Evolutionary conservation across 371 early-diverging fungal species (phyloP).

Genomic region (Rhizopus arrhizus): DNA sequence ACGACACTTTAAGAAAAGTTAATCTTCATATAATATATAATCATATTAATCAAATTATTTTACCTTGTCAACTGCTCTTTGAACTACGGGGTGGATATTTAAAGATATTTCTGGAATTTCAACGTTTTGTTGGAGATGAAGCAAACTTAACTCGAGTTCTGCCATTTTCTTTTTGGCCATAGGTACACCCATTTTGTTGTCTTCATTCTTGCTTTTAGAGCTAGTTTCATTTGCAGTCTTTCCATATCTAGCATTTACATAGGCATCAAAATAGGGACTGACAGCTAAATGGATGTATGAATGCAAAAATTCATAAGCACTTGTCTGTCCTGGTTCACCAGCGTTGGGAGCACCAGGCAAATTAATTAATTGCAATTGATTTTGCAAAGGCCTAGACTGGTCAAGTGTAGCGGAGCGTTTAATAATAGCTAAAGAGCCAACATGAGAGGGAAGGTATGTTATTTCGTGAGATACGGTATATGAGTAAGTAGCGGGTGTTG

Average conservation of each 20-base stretch:
- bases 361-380: slow-evolving; percentile 89
- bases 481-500: slow-evolving; percentile 43
- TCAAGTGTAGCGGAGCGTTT: slow-evolving; percentile 83
- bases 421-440: slow-evolving; percentile 86
- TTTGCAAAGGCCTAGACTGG: slow-evolving; percentile 69
- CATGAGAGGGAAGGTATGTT: slow-evolving; percentile 72
- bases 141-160: slow-evolving; percentile 92
- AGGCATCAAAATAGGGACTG: slow-evolving; percentile 96
- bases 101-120: slow-evolving; percentile 94
- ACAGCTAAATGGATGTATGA: slow-evolving; percentile 93
- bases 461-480: slow-evolving; percentile 80
- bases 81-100: slow-evolving; percentile 84
- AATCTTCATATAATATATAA: background rate
- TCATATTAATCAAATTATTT: slow-evolving; percentile 7
- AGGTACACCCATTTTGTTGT: slow-evolving; percentile 87
- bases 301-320: slow-evolving; percentile 92
- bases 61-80: slow-evolving; percentile 76
- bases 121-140: slow-evolving; percentile 96
- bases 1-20: slow-evolving; percentile 51
- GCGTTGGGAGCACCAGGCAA: slow-evolving; percentile 85
- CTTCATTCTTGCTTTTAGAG: slow-evolving; percentile 69
- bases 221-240: slow-evolving; percentile 35
- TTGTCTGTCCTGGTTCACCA: slow-evolving; percentile 56
- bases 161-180: slow-evolving; percentile 98
- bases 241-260: slow-evolving; percentile 74